Evolutionary conservation across 768 basidiomycete genomes (phyloP), one percentile per base, ranked within the genome.

Genomic region (Tylopilus sp.): DNA sequence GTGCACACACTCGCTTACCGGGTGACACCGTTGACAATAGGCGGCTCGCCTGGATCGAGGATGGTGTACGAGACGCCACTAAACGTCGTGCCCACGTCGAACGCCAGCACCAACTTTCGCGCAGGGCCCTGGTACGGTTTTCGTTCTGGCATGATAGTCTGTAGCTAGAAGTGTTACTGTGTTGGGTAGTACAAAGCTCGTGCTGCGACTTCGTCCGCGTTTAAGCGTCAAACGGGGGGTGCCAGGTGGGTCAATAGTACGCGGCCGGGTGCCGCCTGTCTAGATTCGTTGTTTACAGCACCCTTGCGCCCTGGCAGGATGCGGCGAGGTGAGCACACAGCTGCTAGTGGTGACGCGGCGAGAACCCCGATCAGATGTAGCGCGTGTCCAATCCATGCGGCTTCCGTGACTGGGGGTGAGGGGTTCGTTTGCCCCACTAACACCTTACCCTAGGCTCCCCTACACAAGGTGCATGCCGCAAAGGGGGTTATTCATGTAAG

Each of bases 61-160:
- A 69, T 60, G 38, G 63, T 57, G 52, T 80, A 80, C 0, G 75
- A 76, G 9, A 80, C 67, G 4, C 77, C 77, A 30, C 78, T 79
- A 42, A 65, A 79, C 3, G 77, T 80, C 1, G 76, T 81, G 8
- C 80, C 80, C 2, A 81, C 61, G 49, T 81, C 80, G 33, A 81
- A 76, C 0, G 77, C 77, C 22, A 81, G 54, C 5, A 80, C 73
- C 6, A 81, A 65, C 50, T 73, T 73, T 35, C 73, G 72, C 26
- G 58, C 51, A 8, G 66, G n/a, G 17, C 79, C 79, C 26, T 57
- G 60, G 65, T 75, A 78, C 2, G 71, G 69, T 28, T 64, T 56
- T 59, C 75, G 57, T 41, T 60, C 59, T 40, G 57, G 58, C 68
- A 71, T n/a, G n/a, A n/a, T n/a, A n/a, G n/a, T 69, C 18, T 4